Evolutionary conservation across 164 flowering plant genomes (phyloP).

Genomic region (Amborella trichopoda): DNA sequence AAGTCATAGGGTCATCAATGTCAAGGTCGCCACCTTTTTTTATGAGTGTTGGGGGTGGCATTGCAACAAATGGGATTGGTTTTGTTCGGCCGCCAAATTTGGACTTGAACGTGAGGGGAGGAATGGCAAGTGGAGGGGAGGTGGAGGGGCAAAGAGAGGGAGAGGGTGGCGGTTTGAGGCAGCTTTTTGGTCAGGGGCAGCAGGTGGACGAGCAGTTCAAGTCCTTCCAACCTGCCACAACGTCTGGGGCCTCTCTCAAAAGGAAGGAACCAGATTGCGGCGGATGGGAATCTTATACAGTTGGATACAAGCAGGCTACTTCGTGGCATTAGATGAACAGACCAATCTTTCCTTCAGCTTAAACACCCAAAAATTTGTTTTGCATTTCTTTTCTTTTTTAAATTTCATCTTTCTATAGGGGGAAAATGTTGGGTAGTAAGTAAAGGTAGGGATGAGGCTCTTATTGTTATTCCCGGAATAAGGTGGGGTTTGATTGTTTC

Average conservation of each 20-base stretch:
- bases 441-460: too few species aligned
- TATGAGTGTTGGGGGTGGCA: conserved; percentile 27
- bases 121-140: conserved; percentile 21
- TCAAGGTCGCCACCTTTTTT: conserved; percentile 36
- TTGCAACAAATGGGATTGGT: conserved; percentile 22
- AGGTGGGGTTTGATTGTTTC: too few species aligned
- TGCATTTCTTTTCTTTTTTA: too few species aligned
- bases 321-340: too few species aligned
- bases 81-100: conserved; percentile 27
- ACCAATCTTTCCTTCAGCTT: too few species aligned
- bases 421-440: too few species aligned
- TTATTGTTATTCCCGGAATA: too few species aligned
- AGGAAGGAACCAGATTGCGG: conserved; percentile 66
- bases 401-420: too few species aligned
- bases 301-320: conserved; percentile 33
- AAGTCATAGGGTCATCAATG: conserved; percentile 27
- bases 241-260: conserved; percentile 40
- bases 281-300: conserved; percentile 47
- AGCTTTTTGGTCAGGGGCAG: conserved; percentile 27
- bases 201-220: conserved; percentile 38
- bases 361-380: too few species aligned
- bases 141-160: conserved; percentile 25
- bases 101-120: conserved; percentile 49
- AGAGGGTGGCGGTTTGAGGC: conserved; percentile 22
- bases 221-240: conserved; percentile 18